A percentile compares a stretch with the other conserved stretches of the same genome.
Conservation (phyloP, 2,329 filamentous ascomycete genomes). For the Penicillium sp. region DNA sequence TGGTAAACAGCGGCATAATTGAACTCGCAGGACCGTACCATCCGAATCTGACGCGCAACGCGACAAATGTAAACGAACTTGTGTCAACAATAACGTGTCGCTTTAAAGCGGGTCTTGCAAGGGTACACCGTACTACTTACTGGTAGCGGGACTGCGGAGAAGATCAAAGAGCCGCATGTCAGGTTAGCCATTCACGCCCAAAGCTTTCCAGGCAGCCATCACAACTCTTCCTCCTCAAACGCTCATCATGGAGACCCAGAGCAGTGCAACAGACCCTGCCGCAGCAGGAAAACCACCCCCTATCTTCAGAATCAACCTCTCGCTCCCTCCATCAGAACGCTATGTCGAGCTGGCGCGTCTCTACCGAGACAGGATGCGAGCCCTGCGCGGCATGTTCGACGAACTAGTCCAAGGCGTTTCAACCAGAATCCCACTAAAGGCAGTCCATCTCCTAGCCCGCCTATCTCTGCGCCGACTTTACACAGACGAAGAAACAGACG, state of each 20-base stretch:
- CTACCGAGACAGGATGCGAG: slow-evolving; percentile 47
- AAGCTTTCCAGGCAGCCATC: neutral
- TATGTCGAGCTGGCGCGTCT: slow-evolving; percentile 53
- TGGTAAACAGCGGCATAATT: no score
- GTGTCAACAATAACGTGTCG: neutral
- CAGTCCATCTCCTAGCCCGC: slow-evolving; percentile 43
- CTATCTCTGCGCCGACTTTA: slow-evolving; percentile 55
- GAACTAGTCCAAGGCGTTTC: slow-evolving; percentile 46
- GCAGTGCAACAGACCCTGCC: neutral
- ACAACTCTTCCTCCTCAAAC: neutral
- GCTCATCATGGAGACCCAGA: slow-evolving; percentile 1
- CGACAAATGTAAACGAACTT: neutral
- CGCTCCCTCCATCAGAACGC: slow-evolving; percentile 53
- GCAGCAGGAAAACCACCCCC: slow-evolving; percentile 30
- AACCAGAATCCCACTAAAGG: slow-evolving; percentile 25
- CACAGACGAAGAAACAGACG: slow-evolving; percentile 59
- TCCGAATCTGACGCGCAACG: neutral
- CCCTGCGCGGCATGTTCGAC: slow-evolving; percentile 54
- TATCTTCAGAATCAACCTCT: slow-evolving; percentile 56
- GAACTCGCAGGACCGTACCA: no score
- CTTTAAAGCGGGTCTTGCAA: neutral
- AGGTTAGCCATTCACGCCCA: neutral
- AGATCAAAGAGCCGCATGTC: neutral
- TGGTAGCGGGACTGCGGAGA: neutral
- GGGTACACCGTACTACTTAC: no score